Evolutionary conservation across 352 stramenopile genomes (phyloP).

Genomic region (Phytophthora podocarpi): DNA sequence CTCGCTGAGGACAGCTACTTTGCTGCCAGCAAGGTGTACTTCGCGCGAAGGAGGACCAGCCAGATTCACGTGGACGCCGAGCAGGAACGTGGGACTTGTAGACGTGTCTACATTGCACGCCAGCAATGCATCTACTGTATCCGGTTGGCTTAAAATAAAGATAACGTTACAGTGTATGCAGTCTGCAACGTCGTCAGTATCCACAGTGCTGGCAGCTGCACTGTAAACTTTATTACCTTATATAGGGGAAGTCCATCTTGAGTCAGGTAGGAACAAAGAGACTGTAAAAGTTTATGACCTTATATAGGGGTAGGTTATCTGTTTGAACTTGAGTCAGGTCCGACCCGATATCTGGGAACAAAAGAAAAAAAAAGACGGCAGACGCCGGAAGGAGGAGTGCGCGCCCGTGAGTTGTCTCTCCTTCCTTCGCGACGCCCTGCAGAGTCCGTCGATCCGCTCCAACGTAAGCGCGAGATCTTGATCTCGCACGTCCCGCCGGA

Average conservation of each 20-base stretch:
- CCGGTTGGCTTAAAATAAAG: too few species aligned
- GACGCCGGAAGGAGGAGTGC: neutral
- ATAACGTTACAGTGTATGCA: too few species aligned
- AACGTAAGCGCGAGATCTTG: neutral
- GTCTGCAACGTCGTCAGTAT: too few species aligned
- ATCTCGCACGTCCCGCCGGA: neutral
- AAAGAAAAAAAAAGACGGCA: conserved; percentile 27
- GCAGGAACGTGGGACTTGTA: conserved; percentile 19
- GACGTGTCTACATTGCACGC: conserved; percentile 6
- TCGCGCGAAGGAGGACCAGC: neutral
- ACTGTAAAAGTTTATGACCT: too few species aligned
- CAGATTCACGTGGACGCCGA: conserved; percentile 20
- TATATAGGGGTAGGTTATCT: conserved; percentile 22
- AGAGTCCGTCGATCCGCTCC: neutral
- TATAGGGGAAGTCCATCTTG: too few species aligned
- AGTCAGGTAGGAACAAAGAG: too few species aligned
- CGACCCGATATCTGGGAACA: conserved; percentile 13
- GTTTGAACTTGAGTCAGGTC: conserved; percentile 29
- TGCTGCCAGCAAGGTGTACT: conserved; percentile 2
- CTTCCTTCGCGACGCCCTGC: neutral
- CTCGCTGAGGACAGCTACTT: too few species aligned
- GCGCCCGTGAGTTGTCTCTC: conserved; percentile 1
- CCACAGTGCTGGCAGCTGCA: too few species aligned
- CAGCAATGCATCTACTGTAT: neutral
- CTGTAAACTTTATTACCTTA: too few species aligned